phyloP scores from a whole-genome alignment of 2,329 filamentous ascomycete species.

The Aureobasidium sp. region DNA sequence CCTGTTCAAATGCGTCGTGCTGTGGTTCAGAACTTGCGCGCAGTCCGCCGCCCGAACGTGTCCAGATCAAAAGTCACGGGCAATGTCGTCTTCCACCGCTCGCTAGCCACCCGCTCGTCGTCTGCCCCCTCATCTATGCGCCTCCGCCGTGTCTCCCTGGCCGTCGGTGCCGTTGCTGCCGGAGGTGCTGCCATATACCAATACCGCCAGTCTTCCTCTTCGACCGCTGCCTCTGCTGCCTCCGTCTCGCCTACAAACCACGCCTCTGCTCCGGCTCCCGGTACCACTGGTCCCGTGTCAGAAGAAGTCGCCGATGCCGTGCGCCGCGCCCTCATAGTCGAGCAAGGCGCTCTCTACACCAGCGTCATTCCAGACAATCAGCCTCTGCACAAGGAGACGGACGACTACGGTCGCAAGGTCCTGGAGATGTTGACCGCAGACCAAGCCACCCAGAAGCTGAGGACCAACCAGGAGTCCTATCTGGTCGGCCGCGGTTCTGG shows the following conservation, averaged over 20 bases:
- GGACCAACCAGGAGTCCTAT: conserved; percentile 87
- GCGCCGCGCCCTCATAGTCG: conserved; percentile 70
- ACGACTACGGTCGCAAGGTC: conserved; percentile 76
- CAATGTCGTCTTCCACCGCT: conserved; percentile 31
- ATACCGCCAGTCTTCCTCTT: conserved; percentile 41
- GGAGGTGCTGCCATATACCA: conserved; percentile 72
- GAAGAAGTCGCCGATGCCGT: conserved; percentile 48
- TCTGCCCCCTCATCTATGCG: conserved; percentile 57
- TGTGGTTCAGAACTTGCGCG: conserved; percentile 60
- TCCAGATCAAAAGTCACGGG: neutral
- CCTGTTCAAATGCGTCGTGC: conserved; percentile 61
- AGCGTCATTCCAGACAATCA: conserved; percentile 78
- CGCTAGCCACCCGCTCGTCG: conserved; percentile 34
- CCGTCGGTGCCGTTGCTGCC: conserved; percentile 59
- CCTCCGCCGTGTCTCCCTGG: conserved; percentile 58
- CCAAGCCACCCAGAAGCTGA: conserved; percentile 82
- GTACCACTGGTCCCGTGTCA: conserved; percentile 22
- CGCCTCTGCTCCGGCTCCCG: conserved; percentile 21
- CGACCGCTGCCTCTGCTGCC: conserved; percentile 36
- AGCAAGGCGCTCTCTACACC: conserved; percentile 84
- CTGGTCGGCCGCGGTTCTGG: conserved; percentile 82
- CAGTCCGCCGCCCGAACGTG: conserved; percentile 54
- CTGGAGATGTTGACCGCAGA: conserved; percentile 96
- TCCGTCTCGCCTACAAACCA: conserved; percentile 17
- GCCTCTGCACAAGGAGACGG: conserved; percentile 80